Conservation (phyloP, 768 basidiomycete species). For the Pleurotus sapidus region DNA sequence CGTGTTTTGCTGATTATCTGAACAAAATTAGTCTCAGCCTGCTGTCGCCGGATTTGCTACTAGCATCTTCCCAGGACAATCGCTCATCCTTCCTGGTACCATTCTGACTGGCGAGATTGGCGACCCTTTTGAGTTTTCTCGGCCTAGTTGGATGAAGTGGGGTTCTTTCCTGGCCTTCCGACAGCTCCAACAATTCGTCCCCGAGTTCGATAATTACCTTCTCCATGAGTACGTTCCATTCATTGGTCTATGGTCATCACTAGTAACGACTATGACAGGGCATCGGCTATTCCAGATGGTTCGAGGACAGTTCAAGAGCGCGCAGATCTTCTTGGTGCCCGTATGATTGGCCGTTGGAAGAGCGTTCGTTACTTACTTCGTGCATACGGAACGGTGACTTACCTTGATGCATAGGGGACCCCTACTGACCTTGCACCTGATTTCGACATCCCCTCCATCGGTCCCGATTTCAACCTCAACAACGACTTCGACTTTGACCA, state of each 20-base stretch:
- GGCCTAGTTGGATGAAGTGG: constrained; percentile 21
- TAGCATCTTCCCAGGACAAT: constrained; percentile 10
- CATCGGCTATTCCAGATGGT: constrained; percentile 8
- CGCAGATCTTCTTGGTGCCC: constrained; percentile 24
- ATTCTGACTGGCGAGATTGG: constrained; percentile 18
- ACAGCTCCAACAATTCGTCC: constrained; percentile 29
- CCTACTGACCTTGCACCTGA: constrained; percentile 3
- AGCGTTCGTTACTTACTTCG: constrained; percentile 13
- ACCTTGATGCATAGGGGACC: constrained; percentile 5
- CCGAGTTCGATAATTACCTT: constrained; percentile 26
- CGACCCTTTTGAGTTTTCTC: constrained; percentile 14
- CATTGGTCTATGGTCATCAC: too few relatives aligned
- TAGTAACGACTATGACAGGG: constrained; percentile 1
- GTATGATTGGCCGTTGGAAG: constrained; percentile 31
- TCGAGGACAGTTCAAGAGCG: constrained; percentile 18
- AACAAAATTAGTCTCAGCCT: constrained; percentile 1
- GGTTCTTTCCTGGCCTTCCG: constrained; percentile 32
- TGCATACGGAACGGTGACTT: not conserved
- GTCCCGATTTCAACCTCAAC: constrained; percentile 13
- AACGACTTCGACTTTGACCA: constrained; percentile 26
- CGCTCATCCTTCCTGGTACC: constrained; percentile 13
- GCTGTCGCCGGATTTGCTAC: constrained; percentile 15
- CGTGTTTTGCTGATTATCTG: not conserved
- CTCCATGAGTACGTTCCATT: not conserved
- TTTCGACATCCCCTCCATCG: constrained; percentile 16